phyloP scores from a whole-genome alignment of 148 eudicot species.

The Rhododendron williamsianum region DNA sequence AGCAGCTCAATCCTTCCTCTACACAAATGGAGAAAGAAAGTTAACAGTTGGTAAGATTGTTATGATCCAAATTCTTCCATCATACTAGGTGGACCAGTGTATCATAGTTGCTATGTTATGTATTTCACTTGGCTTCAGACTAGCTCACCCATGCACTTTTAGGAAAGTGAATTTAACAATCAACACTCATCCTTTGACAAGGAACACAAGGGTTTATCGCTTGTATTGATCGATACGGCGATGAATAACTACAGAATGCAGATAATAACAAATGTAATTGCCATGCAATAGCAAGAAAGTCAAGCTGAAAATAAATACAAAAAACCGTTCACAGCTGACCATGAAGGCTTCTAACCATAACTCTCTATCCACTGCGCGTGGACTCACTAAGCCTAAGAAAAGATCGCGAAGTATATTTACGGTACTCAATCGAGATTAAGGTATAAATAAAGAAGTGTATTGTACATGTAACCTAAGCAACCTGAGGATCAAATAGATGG shows the following conservation, averaged over 20 bases:
- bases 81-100: neutral
- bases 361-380: slow-evolving; percentile 7
- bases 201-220: neutral
- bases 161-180: neutral
- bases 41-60: neutral
- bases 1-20: neutral
- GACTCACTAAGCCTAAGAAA: slow-evolving; percentile 13
- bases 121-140: neutral
- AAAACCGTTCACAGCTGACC: neutral
- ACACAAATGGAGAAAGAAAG: neutral
- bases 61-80: neutral
- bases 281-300: neutral
- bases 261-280: neutral
- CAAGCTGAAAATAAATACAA: neutral
- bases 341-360: neutral
- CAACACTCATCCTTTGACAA: neutral
- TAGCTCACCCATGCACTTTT: neutral
- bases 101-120: neutral
- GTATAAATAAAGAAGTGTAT: neutral
- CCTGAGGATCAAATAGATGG: slow-evolving; percentile 5
- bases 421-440: neutral
- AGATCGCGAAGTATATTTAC: slow-evolving; percentile 12
- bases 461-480: neutral
- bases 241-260: neutral
- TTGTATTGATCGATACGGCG: neutral